These are phyloP conservation scores for Metarhizium album DNA, from an alignment of 2,329 filamentous ascomycete genomes.

Conservation along the genomic window DNA sequence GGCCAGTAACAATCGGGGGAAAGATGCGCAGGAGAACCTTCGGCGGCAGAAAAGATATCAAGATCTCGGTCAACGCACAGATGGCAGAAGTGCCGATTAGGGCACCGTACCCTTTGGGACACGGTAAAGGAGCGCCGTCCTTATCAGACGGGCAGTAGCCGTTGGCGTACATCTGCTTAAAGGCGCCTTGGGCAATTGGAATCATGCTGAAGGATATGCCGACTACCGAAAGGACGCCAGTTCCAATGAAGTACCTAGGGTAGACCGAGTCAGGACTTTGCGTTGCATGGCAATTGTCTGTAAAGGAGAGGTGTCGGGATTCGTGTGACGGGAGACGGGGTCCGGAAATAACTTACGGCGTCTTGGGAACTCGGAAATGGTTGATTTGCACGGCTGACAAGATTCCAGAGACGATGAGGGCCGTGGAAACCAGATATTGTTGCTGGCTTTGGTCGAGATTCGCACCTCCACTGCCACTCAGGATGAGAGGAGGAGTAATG, in stretches of 20 bases:
- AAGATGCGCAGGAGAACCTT: constrained; percentile 60
- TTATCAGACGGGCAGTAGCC: constrained; percentile 52
- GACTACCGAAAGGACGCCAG: constrained; percentile 69
- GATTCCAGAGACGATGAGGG: constrained; percentile 67
- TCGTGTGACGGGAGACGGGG: not conserved
- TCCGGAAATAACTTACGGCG: constrained; percentile 32
- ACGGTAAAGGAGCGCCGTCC: constrained; percentile 57
- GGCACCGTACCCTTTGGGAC: constrained; percentile 63
- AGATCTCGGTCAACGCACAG: constrained; percentile 58
- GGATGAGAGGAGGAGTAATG: constrained; percentile 69
- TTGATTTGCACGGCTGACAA: constrained; percentile 70
- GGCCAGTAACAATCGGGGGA: constrained; percentile 68
- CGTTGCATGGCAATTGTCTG: not conserved
- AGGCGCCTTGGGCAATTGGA: constrained; percentile 47
- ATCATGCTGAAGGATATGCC: constrained; percentile 38
- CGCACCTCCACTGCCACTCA: constrained; percentile 49
- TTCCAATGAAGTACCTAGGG: constrained; percentile 61
- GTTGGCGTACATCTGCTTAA: constrained; percentile 67
- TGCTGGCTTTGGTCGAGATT: constrained; percentile 50
- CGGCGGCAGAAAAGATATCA: constrained; percentile 65
- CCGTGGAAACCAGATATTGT: constrained; percentile 70
- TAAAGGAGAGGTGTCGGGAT: not conserved
- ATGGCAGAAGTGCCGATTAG: constrained; percentile 59
- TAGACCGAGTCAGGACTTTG: not conserved
- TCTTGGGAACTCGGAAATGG: constrained; percentile 60